These are phyloP conservation scores for Amanita polypyramis DNA, from an alignment of 768 basidiomycete genomes.

Conservation along the genomic window DNA sequence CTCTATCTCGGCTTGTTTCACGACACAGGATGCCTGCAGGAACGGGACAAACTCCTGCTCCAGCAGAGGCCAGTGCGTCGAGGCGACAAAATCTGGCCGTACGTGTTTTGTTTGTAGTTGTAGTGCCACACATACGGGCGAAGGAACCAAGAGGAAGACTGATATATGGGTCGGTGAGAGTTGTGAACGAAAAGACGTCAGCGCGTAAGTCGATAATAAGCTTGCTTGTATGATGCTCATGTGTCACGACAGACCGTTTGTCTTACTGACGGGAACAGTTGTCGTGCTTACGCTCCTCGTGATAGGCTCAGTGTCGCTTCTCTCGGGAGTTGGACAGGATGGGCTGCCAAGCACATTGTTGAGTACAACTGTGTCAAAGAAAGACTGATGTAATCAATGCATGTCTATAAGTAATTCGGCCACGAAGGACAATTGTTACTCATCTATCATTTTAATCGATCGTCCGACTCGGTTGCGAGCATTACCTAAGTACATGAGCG, in stretches of 20 bases:
- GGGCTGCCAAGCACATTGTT: conserved; percentile 68
- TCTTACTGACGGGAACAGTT: conserved; percentile 60
- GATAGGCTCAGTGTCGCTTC: conserved; percentile 54
- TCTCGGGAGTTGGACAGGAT: conserved; percentile 50
- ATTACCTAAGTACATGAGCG: no score
- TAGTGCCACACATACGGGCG: conserved; percentile 34
- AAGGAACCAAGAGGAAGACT: conserved; percentile 40
- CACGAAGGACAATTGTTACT: neutral
- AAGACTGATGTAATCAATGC: conserved; percentile 26
- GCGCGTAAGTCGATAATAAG: conserved; percentile 40
- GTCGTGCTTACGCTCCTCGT: conserved; percentile 55
- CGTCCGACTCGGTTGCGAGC: neutral
- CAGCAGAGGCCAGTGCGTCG: conserved; percentile 56
- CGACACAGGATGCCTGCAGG: conserved; percentile 40
- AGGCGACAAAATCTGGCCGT: conserved; percentile 47
- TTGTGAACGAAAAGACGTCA: conserved; percentile 74
- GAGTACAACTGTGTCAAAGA: conserved; percentile 46
- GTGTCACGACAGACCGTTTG: conserved; percentile 47
- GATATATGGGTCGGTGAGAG: conserved; percentile 65
- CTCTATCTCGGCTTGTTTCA: conserved; percentile 53
- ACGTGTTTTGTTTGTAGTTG: conserved; percentile 49
- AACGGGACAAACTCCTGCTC: conserved; percentile 60
- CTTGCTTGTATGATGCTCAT: conserved; percentile 5
- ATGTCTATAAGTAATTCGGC: neutral
- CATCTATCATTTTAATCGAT: neutral